A percentile compares a stretch with the other conserved stretches of the same genome.
Evolutionary conservation across 176 grass and related monocot genomes (phyloP).

Genomic region (Bolboschoenus planiculmis): DNA sequence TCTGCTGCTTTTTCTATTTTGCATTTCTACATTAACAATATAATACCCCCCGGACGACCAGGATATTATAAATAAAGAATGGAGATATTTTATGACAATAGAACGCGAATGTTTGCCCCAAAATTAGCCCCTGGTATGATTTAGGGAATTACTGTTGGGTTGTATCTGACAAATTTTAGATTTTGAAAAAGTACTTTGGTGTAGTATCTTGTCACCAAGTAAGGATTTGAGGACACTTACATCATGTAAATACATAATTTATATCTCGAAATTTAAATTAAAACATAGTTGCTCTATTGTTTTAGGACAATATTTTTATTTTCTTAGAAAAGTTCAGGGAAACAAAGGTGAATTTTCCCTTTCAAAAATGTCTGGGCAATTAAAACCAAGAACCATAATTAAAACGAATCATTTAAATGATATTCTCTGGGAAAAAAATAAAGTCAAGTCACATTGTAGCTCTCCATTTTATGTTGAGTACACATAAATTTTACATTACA

Average conservation of each 20-base stretch:
- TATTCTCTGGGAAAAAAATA: neutral
- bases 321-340: too few species aligned
- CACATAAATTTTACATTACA: neutral
- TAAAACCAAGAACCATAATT: too few species aligned
- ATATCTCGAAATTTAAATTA: neutral
- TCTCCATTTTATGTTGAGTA: neutral
- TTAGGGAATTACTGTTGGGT: too few species aligned
- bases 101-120: too few species aligned
- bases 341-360: too few species aligned
- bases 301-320: too few species aligned
- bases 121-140: too few species aligned
- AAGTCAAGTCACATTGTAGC: neutral
- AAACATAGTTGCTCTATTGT: too few species aligned
- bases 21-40: neutral
- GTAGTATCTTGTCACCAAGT: neutral
- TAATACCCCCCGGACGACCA: neutral
- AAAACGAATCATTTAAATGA: neutral
- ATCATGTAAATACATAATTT: neutral
- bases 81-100: neutral
- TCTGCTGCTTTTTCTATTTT: neutral
- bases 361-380: too few species aligned
- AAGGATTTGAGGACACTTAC: neutral
- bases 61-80: neutral
- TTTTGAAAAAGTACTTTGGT: too few species aligned
- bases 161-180: too few species aligned